These are phyloP conservation scores for Hibiscus trionum DNA, from an alignment of 345 rosid species.

Conservation along the genomic window DNA sequence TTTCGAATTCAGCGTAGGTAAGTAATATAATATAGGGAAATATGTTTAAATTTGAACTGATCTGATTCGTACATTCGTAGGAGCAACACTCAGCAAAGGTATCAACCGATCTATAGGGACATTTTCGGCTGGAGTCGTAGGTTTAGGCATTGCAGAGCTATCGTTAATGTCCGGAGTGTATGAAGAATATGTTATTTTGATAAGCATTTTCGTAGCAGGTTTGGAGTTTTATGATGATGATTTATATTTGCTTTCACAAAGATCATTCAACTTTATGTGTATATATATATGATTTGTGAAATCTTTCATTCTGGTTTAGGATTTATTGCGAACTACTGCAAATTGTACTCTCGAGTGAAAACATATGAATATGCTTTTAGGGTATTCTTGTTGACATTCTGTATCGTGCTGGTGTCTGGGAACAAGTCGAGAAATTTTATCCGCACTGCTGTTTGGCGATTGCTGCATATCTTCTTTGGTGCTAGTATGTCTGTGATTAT, in stretches of 20 bases:
- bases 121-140: conserved; percentile 67
- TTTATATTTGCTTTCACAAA: background rate
- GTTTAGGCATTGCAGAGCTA: conserved; percentile 68
- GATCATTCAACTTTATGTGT: background rate
- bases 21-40: background rate
- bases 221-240: background rate
- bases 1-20: conserved; percentile 81
- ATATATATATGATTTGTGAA: background rate
- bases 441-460: conserved; percentile 48
- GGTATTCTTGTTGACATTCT: conserved; percentile 78
- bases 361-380: conserved; percentile 74
- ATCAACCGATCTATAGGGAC: conserved; percentile 85
- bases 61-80: conserved; percentile 20
- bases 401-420: conserved; percentile 79
- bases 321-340: conserved; percentile 50
- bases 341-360: conserved; percentile 68
- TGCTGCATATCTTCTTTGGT: conserved; percentile 55
- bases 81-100: conserved; percentile 82
- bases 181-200: conserved; percentile 39
- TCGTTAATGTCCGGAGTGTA: conserved; percentile 35
- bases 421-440: conserved; percentile 40
- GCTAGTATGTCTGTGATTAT: conserved; percentile 53
- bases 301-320: conserved; percentile 26
- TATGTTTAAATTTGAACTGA: no score
- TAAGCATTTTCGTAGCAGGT: conserved; percentile 80